Percentiles rank a stretch among this genome's conserved stretches.
These are phyloP conservation scores for Sclerotinia trifoliorum DNA, from an alignment of 2,329 filamentous ascomycete genomes.

Conservation along the genomic window DNA sequence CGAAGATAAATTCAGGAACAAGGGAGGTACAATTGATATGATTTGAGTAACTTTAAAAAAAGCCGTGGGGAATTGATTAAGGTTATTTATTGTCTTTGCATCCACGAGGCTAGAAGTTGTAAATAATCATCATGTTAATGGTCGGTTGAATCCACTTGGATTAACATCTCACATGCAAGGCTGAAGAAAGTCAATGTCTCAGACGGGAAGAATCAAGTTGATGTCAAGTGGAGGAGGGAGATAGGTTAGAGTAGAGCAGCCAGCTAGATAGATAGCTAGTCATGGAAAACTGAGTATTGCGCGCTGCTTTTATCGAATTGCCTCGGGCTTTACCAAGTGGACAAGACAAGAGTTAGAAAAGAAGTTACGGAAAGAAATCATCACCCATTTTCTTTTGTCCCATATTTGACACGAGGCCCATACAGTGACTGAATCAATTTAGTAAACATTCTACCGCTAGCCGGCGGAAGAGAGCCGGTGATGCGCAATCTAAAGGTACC, in stretches of 20 bases:
- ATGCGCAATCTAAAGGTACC: not conserved
- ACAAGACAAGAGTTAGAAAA: not conserved
- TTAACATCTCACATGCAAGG: conserved; percentile 18
- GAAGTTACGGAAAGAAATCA: not conserved
- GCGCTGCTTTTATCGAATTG: not conserved
- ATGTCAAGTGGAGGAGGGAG: not conserved
- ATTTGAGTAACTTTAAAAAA: conserved; percentile 2
- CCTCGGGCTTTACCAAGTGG: not conserved
- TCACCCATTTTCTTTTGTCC: not conserved
- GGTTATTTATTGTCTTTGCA: not conserved
- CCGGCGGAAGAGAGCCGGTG: not conserved
- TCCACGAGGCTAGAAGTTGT: conserved; percentile 12
- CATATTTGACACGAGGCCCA: not conserved
- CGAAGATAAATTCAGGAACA: not conserved
- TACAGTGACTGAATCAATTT: not conserved
- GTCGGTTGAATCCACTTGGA: not conserved
- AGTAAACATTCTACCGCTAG: not conserved
- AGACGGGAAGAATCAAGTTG: not conserved
- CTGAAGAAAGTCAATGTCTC: not conserved
- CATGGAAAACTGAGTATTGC: not conserved
- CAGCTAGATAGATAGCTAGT: not conserved
- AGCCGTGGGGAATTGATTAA: not conserved
- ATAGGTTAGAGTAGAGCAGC: not conserved
- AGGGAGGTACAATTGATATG: not conserved
- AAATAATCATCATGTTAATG: conserved; percentile 10